phyloP scores from a whole-genome alignment of 2,329 filamentous ascomycete species.

The Rhinocladiella mackenziei region DNA sequence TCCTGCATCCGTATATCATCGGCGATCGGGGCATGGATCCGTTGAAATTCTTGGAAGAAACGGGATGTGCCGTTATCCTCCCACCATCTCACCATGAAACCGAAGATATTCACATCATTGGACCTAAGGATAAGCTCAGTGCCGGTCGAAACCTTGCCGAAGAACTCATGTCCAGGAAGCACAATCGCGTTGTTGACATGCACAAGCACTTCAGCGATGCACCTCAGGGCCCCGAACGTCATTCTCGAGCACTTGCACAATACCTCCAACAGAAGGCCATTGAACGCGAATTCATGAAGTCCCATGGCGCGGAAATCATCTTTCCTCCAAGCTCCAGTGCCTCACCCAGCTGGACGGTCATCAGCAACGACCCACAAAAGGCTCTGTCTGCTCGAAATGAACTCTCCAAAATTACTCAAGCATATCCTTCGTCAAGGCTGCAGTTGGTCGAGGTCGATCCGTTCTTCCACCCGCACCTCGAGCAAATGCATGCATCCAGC shows the following conservation, averaged over 20 bases:
- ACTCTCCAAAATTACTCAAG: constrained; percentile 47
- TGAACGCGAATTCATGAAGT: constrained; percentile 74
- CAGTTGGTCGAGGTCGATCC: constrained; percentile 46
- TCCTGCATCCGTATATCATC: constrained; percentile 91
- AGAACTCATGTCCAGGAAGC: constrained; percentile 83
- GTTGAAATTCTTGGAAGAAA: constrained; percentile 83
- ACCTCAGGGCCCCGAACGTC: constrained; percentile 66
- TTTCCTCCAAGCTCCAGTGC: constrained; percentile 54
- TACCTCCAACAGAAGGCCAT: constrained; percentile 81
- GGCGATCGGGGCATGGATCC: constrained; percentile 74
- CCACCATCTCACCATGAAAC: constrained; percentile 72
- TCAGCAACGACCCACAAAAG: constrained; percentile 81
- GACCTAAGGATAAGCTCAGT: constrained; percentile 68
- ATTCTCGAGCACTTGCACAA: constrained; percentile 80
- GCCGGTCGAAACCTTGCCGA: constrained; percentile 77
- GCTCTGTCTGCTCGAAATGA: constrained; percentile 48
- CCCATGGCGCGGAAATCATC: constrained; percentile 82
- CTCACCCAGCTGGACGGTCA: constrained; percentile 75
- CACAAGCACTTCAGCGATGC: constrained; percentile 72
- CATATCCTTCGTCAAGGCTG: constrained; percentile 45
- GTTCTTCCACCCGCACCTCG: constrained; percentile 48
- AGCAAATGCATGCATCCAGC: constrained; percentile 37
- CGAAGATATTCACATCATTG: constrained; percentile 79
- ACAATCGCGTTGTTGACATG: constrained; percentile 77
- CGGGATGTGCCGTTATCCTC: constrained; percentile 82